A percentile compares a stretch with the other conserved stretches of the same genome.
These are phyloP conservation scores for Fibroporia radiculosa DNA, from an alignment of 768 basidiomycete genomes.

Conservation along the genomic window DNA sequence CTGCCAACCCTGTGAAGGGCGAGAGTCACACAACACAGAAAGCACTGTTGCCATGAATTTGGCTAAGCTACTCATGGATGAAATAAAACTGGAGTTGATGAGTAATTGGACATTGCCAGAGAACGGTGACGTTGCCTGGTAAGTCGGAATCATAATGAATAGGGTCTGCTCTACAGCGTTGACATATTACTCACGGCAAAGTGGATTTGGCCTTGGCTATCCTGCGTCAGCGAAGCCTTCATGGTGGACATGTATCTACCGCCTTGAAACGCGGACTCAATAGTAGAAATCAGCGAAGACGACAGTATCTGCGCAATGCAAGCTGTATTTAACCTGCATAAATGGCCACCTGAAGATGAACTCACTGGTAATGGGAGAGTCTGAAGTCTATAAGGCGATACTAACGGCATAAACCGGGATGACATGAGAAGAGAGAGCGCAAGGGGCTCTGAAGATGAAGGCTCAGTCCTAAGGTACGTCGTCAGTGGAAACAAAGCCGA, in stretches of 20 bases:
- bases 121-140: constrained; percentile 8
- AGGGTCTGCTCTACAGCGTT: background rate
- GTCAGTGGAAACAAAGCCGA: constrained; percentile 6
- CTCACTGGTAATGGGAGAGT: constrained; percentile 50
- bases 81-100: constrained; percentile 13
- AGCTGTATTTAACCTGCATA: too few relatives aligned
- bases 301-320: constrained; percentile 24
- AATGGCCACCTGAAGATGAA: too few relatives aligned
- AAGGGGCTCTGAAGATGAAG: constrained; percentile 20
- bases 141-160: background rate
- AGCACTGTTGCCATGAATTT: constrained; percentile 17
- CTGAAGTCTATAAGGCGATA: constrained; percentile 46
- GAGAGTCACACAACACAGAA: constrained; percentile 19
- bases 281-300: constrained; percentile 32
- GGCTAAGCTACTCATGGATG: constrained; percentile 19
- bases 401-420: constrained; percentile 51
- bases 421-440: constrained; percentile 35
- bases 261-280: constrained; percentile 46
- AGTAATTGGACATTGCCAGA: constrained; percentile 11
- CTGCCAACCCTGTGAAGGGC: constrained; percentile 19
- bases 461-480: too few relatives aligned
- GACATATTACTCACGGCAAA: constrained; percentile 12
- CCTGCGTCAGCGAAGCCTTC: constrained; percentile 16
- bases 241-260: constrained; percentile 43
- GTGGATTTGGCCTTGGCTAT: constrained; percentile 9